phyloP scores from a whole-genome alignment of 257 asterid genomes.

The Fraxinus americana region DNA sequence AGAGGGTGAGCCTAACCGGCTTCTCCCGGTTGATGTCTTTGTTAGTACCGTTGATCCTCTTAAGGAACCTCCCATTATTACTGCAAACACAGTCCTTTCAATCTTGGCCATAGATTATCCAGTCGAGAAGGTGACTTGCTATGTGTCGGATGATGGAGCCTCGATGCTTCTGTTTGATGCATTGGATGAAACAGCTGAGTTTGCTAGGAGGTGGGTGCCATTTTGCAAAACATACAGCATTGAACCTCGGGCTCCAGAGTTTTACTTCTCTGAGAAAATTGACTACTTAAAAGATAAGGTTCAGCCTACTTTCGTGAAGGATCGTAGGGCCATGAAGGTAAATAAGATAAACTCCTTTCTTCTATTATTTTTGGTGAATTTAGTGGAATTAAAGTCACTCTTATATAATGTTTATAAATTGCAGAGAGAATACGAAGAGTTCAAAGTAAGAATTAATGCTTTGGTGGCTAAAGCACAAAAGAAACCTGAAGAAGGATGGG shows the following conservation, averaged over 20 bases:
- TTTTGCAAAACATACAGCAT: constrained; percentile 71
- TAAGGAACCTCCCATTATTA: constrained; percentile 84
- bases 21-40: constrained; percentile 63
- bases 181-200: constrained; percentile 73
- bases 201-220: constrained; percentile 90
- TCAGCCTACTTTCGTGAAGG: constrained; percentile 81
- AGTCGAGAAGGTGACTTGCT: constrained; percentile 76
- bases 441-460: constrained; percentile 74
- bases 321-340: constrained; percentile 92
- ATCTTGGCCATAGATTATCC: constrained; percentile 80
- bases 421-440: constrained; percentile 89
- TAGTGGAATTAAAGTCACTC: constrained; percentile 2
- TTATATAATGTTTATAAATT: constrained; percentile 15
- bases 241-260: constrained; percentile 87
- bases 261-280: constrained; percentile 75
- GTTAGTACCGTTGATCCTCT: constrained; percentile 83
- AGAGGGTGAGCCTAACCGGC: constrained; percentile 59
- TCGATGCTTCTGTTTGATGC: constrained; percentile 87
- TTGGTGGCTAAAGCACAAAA: constrained; percentile 83
- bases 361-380: neutral
- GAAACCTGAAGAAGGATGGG: constrained; percentile 94
- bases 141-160: constrained; percentile 88
- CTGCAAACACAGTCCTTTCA: constrained; percentile 80
- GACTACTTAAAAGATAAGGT: constrained; percentile 82
- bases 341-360: neutral